Base-by-base conservation (phyloP, 495 filamentous ascomycete species). In the Tuber magnatum region DNA sequence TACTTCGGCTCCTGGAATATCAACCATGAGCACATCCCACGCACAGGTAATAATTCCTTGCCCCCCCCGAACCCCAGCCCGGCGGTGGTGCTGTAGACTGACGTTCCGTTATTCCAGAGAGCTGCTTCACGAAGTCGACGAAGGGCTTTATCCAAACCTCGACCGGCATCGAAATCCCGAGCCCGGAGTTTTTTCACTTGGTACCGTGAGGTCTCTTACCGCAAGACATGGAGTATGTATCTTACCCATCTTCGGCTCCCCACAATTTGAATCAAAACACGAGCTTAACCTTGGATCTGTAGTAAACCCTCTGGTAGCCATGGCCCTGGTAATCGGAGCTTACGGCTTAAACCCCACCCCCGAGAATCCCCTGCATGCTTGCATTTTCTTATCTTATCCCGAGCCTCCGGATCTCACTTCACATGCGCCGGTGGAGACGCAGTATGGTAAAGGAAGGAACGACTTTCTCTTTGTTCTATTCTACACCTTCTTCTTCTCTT, bases 331-430 rank as follows among this genome's bases (percentile, higher is more conserved):
- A 76, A 82, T 94, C 73, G 81, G 85, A 42, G 85, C 90, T 70
- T 97, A 93, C 83, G 89, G 89, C 74, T 80, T 94, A 80, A 92
- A 95, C 83, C 96, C 95, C 18, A 90, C 87, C 74, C 84, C 90
- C 61, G 88, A 89, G 72, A 99, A 98, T 84, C 94, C 93, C 35
- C 82, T 98, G 81, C 88, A 94, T 85, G 87, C 86, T 84, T 94
- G 93, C 80, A 89, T 99, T 83, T 97, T 97, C 88, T 90, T 99
- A 56, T 97, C 96, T 69, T 99, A 99, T 84, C 88, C 89, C 46
- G 86, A 94, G 44, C 88, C 91, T 69, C 78, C 74, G 20, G 83
- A 86, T 69, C 80, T 85, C 24, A 87, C 82, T 12, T 83, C 86
- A 43, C 71, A 80, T 44, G 77, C 81, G n/a, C 82, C 84, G 18